These are phyloP conservation scores for Fusarium musae DNA, from an alignment of 2,329 filamentous ascomycete genomes.

Conservation along the genomic window DNA sequence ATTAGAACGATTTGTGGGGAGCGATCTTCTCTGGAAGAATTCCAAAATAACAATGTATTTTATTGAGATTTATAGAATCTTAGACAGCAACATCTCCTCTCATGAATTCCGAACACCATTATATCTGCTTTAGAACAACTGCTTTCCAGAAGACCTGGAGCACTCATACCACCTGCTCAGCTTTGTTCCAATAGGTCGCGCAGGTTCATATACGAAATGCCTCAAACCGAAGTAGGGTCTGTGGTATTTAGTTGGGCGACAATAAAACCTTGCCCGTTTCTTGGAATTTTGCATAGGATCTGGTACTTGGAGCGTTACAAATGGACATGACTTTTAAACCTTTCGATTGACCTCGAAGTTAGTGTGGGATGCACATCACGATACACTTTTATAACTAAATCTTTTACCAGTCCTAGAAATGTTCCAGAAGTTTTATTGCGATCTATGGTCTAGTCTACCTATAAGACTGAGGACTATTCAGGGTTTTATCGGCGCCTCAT, in stretches of 20 bases:
- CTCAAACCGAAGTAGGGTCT: neutral
- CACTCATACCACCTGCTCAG: fast-evolving
- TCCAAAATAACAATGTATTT: neutral
- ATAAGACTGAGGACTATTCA: fast-evolving
- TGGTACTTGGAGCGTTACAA: fast-evolving
- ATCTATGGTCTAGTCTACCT: too few species aligned
- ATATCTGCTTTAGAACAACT: too few species aligned
- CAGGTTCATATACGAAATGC: neutral
- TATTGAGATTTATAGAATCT: fast-evolving
- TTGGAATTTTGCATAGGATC: fast-evolving
- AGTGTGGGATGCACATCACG: neutral
- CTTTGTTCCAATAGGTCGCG: fast-evolving
- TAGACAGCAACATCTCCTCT: neutral
- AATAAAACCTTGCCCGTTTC: neutral
- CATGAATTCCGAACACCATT: too few species aligned
- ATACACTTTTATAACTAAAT: fast-evolving
- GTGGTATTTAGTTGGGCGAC: fast-evolving
- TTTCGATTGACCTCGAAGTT: too few species aligned
- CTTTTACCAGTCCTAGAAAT: fast-evolving
- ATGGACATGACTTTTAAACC: too few species aligned
- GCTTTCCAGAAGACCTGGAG: fast-evolving
- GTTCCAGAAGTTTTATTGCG: too few species aligned
- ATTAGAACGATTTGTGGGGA: fast-evolving
- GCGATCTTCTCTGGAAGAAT: neutral
- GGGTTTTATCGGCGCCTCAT: fast-evolving